Evolutionary conservation across 2,329 filamentous ascomycete species (phyloP), one percentile per base, ranked within the genome.

Genomic region (Hypoxylon sp.): DNA sequence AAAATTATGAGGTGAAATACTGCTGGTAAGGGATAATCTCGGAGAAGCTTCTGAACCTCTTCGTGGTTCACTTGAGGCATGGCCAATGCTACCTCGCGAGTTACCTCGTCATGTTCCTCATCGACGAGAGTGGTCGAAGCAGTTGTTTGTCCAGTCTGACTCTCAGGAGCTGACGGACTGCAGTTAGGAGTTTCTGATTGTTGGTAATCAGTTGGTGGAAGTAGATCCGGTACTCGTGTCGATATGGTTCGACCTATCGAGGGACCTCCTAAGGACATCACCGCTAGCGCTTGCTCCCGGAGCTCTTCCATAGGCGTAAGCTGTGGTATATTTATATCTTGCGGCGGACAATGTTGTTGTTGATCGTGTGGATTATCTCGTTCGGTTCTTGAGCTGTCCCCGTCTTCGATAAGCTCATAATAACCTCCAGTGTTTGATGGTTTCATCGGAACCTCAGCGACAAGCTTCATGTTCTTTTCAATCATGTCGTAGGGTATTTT

Each of bases 401-500:
- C 33, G 35, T 60, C 61, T 19, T 57, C 54, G 9, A 44, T 24
- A n/a, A 47, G 10, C 33, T 54, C 31, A 29, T 31, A 58, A 13
- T 31, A 11, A 1, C 39, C 17, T n/a, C 29, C 26, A 8, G 13
- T 22, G 19, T 55, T 50, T 37, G 42, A 13, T 26, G 13, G 13
- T 14, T 11, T 47, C n/a, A 5, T 11, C 3, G 33, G 44, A 8
- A 29, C 26, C 17, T 42, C 50, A 11, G 39, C 1, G 9, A 50
- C n/a, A 35, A 19, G 33, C n/a, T 47, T 71, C 70, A 63, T 70
- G 24, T 75, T 76, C 26, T 67, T 73, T 35, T 69, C 62, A 50
- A 70, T 61, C 73, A 76, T 76, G 3, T 72, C 69, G 11, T 60
- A 47, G n/a, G 68, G 64, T 31, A 76, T 62, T 14, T 63, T 65